A percentile compares a stretch with the other conserved stretches of the same genome.
Evolutionary conservation across 2,329 filamentous ascomycete genomes (phyloP).

Genomic region (Cephalotrichum gorgonifer): DNA sequence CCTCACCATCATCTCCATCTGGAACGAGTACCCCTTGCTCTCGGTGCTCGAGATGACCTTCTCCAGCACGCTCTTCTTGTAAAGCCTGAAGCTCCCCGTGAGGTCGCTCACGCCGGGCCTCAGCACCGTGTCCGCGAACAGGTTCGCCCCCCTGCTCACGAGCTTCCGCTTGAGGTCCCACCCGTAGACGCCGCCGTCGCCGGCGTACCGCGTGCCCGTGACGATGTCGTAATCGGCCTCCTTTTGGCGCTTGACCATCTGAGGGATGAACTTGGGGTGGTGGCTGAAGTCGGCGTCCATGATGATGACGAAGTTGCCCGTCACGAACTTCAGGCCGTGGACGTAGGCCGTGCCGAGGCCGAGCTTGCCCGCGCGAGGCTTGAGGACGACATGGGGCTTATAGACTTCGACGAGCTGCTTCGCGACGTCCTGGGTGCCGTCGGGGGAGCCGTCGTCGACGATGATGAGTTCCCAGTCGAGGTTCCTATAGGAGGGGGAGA

Average conservation of each 20-base stretch:
- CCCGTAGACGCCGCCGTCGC: slow-evolving; percentile 80
- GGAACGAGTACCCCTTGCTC: slow-evolving; percentile 96
- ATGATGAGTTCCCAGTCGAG: slow-evolving; percentile 97
- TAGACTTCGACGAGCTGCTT: slow-evolving; percentile 84
- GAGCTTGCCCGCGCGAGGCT: slow-evolving; percentile 86
- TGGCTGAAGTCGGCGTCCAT: slow-evolving; percentile 99
- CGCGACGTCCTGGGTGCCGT: slow-evolving; percentile 86
- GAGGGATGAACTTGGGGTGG: slow-evolving; percentile 96
- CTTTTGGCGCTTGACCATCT: slow-evolving; percentile 80
- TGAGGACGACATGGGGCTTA: slow-evolving; percentile 67
- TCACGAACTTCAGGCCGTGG: slow-evolving; percentile 81
- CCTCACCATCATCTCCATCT: slow-evolving; percentile 99
- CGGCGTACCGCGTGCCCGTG: slow-evolving; percentile 89
- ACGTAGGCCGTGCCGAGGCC: slow-evolving; percentile 96
- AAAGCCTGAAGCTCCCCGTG: slow-evolving; percentile 88
- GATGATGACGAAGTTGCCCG: slow-evolving; percentile 95
- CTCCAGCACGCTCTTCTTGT: slow-evolving; percentile 82
- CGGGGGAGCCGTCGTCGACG: slow-evolving; percentile 94
- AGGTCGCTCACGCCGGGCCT: slow-evolving; percentile 90
- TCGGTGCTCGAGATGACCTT: slow-evolving; percentile 85
- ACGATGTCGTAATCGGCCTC: slow-evolving; percentile 84
- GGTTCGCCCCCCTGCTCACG: slow-evolving; percentile 77
- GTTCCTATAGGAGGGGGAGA: slow-evolving; percentile 42
- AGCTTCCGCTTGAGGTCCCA: slow-evolving; percentile 93
- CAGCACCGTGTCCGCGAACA: slow-evolving; percentile 91